Evolutionary conservation across 352 stramenopile species (phyloP).

Genomic region (Pythium utonaiense): DNA sequence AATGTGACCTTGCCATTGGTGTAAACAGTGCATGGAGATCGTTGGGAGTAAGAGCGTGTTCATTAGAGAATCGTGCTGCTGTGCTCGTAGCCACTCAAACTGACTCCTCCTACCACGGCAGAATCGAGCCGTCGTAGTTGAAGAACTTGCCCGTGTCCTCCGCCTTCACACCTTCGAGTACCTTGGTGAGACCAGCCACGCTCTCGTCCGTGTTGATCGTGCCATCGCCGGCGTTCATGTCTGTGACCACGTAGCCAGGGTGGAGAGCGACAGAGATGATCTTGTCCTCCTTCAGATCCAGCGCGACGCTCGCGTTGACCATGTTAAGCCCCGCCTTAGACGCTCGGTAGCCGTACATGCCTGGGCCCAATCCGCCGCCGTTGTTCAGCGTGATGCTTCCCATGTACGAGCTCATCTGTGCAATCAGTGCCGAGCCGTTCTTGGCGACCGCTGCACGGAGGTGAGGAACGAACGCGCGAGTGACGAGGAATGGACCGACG

Average conservation of each 20-base stretch:
- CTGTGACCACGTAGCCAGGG: constrained; percentile 44
- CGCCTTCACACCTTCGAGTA: constrained; percentile 25
- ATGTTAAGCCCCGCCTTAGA: constrained; percentile 67
- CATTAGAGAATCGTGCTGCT: too few relatives aligned
- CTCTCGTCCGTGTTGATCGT: constrained; percentile 23
- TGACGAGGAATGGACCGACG: constrained; percentile 38
- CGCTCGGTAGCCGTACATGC: constrained; percentile 54
- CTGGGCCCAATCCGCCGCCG: background rate
- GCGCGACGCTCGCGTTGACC: constrained; percentile 21
- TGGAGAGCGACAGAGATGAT: constrained; percentile 37
- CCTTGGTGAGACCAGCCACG: constrained; percentile 26
- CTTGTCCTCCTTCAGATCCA: constrained; percentile 27
- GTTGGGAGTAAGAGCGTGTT: too few relatives aligned
- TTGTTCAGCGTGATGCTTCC: constrained; percentile 43
- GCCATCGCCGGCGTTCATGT: constrained; percentile 31
- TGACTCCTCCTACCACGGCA: too few relatives aligned
- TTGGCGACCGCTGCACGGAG: constrained; percentile 16
- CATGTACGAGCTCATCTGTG: constrained; percentile 32
- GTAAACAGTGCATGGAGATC: too few relatives aligned
- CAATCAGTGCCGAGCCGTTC: constrained; percentile 24
- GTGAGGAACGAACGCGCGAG: constrained; percentile 29
- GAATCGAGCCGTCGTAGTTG: constrained; percentile 32
- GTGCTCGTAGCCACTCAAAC: too few relatives aligned
- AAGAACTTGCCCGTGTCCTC: constrained; percentile 45
- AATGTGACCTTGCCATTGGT: constrained; percentile 10